Evolutionary conservation across 768 basidiomycete genomes (phyloP).

Genomic region (Ramaria rubella): DNA sequence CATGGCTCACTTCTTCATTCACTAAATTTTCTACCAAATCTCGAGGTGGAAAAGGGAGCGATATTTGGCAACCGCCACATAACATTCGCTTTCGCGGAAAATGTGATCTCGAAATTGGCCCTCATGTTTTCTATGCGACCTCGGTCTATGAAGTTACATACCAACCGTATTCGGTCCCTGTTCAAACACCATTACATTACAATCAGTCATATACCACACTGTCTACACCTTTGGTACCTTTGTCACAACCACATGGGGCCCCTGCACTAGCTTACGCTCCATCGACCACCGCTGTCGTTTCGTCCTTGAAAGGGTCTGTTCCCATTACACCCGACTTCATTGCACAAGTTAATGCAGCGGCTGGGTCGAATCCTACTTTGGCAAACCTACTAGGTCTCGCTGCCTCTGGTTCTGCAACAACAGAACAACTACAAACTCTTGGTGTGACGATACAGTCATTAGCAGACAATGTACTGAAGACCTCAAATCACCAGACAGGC

Average conservation of each 20-base stretch:
- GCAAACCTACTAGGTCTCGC: conserved; percentile 60
- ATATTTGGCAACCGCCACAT: conserved; percentile 55
- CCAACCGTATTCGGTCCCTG: conserved; percentile 28
- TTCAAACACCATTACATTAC: not conserved
- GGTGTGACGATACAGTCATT: conserved; percentile 69
- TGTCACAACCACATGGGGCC: not conserved
- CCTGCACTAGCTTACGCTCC: not conserved
- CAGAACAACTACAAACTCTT: conserved; percentile 61
- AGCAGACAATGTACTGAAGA: conserved; percentile 25
- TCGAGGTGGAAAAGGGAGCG: conserved; percentile 50
- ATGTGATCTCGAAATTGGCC: conserved; percentile 69
- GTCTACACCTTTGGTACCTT: conserved; percentile 16
- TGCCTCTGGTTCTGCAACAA: conserved; percentile 51
- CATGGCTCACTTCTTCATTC: conserved; percentile 59
- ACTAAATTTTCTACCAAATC: conserved; percentile 65
- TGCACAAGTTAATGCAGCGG: conserved; percentile 58
- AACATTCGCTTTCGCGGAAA: conserved; percentile 57
- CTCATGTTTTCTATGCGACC: conserved; percentile 64
- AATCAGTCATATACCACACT: not conserved
- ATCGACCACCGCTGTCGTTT: conserved; percentile 35
- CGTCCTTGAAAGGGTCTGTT: conserved; percentile 39
- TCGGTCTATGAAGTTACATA: conserved; percentile 71
- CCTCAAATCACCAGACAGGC: conserved; percentile 3
- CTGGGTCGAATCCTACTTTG: conserved; percentile 60
- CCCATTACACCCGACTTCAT: conserved; percentile 53